These are phyloP conservation scores for Zygnema cylindricum DNA, from an alignment of 139 green algal genomes.

Conservation along the genomic window DNA sequence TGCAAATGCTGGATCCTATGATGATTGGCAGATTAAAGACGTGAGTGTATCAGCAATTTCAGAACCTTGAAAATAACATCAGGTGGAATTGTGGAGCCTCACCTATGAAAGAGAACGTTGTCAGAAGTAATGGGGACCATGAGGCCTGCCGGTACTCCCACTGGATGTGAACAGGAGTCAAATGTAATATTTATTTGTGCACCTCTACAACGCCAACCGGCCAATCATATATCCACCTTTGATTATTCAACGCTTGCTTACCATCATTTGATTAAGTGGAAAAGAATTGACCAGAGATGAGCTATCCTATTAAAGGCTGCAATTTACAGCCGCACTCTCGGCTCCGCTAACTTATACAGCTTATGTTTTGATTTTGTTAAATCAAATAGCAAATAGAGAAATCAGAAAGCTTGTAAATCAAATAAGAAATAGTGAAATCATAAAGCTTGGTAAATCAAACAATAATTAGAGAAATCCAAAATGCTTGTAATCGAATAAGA, in stretches of 20 bases:
- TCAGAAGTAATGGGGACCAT: conserved; percentile 10
- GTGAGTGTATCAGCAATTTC: background rate
- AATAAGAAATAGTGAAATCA: no score
- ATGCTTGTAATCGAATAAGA: background rate
- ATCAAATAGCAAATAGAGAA: background rate
- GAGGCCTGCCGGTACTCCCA: background rate
- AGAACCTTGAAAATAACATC: background rate
- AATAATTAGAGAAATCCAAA: no score
- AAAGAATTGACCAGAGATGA: background rate
- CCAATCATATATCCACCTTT: background rate
- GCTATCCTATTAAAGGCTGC: background rate
- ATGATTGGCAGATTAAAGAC: background rate
- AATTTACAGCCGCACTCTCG: conserved; percentile 2
- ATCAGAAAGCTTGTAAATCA: no score
- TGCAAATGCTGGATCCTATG: background rate
- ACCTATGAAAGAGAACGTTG: conserved; percentile 22
- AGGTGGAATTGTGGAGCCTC: background rate
- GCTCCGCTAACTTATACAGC: background rate
- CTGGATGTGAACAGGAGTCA: background rate
- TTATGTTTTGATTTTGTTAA: background rate
- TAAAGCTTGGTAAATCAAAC: no score
- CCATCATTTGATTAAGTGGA: background rate
- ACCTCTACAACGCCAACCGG: background rate
- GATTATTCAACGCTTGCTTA: background rate
- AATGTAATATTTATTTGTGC: background rate